Percentiles rank a stretch among this genome's conserved stretches.
phyloP scores from a whole-genome alignment of 1,284 basidiomycete genomes.

The Sanghuangporus baumii region DNA sequence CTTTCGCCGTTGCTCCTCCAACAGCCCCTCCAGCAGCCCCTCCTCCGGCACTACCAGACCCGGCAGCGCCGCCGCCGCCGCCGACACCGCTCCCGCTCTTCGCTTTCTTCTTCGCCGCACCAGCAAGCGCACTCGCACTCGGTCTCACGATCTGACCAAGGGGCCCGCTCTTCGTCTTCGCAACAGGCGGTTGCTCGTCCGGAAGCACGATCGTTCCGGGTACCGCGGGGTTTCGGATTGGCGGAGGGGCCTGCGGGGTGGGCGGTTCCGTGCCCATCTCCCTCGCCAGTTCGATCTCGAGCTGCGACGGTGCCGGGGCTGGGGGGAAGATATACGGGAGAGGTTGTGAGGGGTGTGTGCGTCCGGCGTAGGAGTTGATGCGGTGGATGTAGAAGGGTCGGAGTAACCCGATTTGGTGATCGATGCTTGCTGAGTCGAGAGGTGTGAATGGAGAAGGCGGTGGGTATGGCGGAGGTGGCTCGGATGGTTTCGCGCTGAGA shows the following conservation, averaged over 20 bases:
- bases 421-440: slow-evolving; percentile 55
- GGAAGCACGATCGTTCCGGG: slow-evolving; percentile 31
- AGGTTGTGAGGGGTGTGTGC: slow-evolving; percentile 19
- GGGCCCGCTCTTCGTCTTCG: slow-evolving; percentile 67
- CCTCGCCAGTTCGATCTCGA: slow-evolving; percentile 6
- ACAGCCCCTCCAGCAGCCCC: background rate
- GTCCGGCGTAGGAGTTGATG: slow-evolving; percentile 38
- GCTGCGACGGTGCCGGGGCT: slow-evolving; percentile 3
- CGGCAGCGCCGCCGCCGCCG: background rate
- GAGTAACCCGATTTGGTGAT: slow-evolving; percentile 81
- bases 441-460: slow-evolving; percentile 78
- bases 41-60: background rate
- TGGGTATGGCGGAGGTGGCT: slow-evolving; percentile 82
- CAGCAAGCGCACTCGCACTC: slow-evolving; percentile 24
- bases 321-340: slow-evolving; percentile 20
- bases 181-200: slow-evolving; percentile 54
- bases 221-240: slow-evolving; percentile 20
- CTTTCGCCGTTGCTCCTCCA: background rate
- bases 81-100: background rate
- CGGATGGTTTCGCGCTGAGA: slow-evolving; percentile 51
- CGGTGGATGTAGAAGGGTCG: slow-evolving; percentile 69
- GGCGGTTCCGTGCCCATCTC: background rate
- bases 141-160: slow-evolving; percentile 61
- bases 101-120: slow-evolving; percentile 31
- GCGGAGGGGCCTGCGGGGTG: background rate